Base-by-base conservation (phyloP, 106 monocot species). In the Dendrobium nobile region DNA sequence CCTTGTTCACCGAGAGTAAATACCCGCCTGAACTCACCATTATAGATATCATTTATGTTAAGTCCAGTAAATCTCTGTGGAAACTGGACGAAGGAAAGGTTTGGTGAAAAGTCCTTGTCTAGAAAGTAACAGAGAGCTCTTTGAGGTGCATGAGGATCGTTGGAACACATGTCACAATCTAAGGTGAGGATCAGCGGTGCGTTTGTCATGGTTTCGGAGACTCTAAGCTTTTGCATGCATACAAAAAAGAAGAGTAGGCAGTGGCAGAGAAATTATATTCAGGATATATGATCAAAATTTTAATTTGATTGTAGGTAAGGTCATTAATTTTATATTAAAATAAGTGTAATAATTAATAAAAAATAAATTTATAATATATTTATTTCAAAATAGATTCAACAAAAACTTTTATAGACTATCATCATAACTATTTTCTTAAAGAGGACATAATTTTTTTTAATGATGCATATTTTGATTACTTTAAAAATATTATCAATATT, bases 121-220 rank as follows among this genome's bases (percentile, higher is more conserved):
- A 97, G 89, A 94, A 97, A 94, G 88, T 88, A 94, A 84, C 97
- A 97, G 92, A 97, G 94, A 4, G 92, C 97, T 97, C 97, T 0
- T 90, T 81, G 45, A 94, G 81, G 42, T 2, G 82, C 85, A 82
- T 97, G 94, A 84, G 94, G 92, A 48, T 94, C 92, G 77, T 97
- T 94, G 86, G 94, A 94, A 77, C n/a, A 4, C 61, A 8, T 19
- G 61, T 97, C 97, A 77, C 97, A 97, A 79, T 97, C 94, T 78
- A 97, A 86, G 88, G 94, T 97, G 59, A 97, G 90, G 79, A 97
- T 97, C 90, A 97, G 94, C 5, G 97, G 89, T 0, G 94, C 97
- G 68, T 97, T 97, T 82, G 97, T 94, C 56, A 97, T 84, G 79
- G 91, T 83, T 33, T 94, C 94, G 28, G 97, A 97, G 24, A 94